These are phyloP conservation scores for Oryza australiensis DNA, from an alignment of 176 grass and related monocot species.

Conservation along the genomic window DNA sequence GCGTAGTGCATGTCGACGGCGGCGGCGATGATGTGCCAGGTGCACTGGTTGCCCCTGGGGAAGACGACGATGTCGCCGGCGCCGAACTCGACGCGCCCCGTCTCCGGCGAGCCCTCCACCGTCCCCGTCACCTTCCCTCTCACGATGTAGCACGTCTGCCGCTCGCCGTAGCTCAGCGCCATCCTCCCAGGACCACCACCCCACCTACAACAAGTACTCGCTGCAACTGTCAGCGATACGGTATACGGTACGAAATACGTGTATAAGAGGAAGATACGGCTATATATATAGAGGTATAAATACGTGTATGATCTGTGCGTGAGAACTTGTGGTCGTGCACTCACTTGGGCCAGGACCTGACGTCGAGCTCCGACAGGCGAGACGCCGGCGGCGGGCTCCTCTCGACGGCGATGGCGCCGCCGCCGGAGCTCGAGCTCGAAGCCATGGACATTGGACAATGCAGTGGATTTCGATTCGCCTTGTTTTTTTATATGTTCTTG, in stretches of 20 bases:
- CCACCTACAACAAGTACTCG: constrained; percentile 36
- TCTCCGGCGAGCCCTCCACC: constrained; percentile 49
- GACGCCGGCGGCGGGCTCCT: not conserved
- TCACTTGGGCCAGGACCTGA: constrained; percentile 44
- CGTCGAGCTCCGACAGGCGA: constrained; percentile 40
- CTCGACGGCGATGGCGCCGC: constrained; percentile 12
- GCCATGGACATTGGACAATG: constrained; percentile 4
- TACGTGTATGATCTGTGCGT: not conserved
- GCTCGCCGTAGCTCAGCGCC: constrained; percentile 55
- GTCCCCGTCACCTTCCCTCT: constrained; percentile 40
- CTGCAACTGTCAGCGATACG: not conserved
- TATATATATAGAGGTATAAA: not conserved
- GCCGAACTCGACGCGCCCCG: constrained; percentile 32
- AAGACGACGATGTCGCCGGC: constrained; percentile 64
- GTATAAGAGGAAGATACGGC: not conserved
- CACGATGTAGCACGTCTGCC: constrained; percentile 76
- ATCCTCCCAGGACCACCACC: constrained; percentile 61
- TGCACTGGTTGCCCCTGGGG: constrained; percentile 58
- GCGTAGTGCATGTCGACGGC: constrained; percentile 70
- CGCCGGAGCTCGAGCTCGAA: constrained; percentile 13
- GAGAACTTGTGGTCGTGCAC: not conserved
- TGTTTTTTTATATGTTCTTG: not conserved
- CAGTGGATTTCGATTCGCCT: not conserved
- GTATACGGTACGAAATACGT: not conserved
- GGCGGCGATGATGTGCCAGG: constrained; percentile 65